Conservation (phyloP, 805 yeast genomes). For the Metschnikowia rubicola region DNA sequence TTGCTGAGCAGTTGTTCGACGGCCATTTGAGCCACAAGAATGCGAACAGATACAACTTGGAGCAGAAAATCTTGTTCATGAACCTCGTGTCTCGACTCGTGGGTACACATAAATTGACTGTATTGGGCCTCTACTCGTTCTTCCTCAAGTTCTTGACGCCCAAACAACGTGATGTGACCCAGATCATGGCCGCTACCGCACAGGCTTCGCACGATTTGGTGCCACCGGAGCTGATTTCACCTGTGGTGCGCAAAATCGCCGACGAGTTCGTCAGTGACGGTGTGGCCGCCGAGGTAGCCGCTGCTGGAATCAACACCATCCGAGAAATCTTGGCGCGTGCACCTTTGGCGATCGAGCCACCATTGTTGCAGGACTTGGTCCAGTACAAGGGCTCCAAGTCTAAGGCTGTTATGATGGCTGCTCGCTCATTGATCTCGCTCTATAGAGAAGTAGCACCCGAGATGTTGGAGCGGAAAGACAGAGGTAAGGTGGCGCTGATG, state of each 20-base stretch:
- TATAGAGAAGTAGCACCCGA: constrained; percentile 97
- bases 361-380: constrained; percentile 81
- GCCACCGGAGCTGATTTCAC: constrained; percentile 86
- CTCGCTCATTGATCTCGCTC: constrained; percentile 77
- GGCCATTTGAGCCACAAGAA: constrained; percentile 69
- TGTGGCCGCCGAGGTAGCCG: constrained; percentile 96
- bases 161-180: constrained; percentile 90
- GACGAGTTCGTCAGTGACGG: constrained; percentile 98
- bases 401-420: constrained; percentile 92
- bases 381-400: constrained; percentile 92
- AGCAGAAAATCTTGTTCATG: constrained; percentile 85
- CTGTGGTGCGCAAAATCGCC: constrained; percentile 86
- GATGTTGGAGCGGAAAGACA: constrained; percentile 82
- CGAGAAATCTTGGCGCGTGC: constrained; percentile 91
- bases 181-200: constrained; percentile 94
- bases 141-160: constrained; percentile 90
- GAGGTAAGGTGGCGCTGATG: constrained; percentile 91
- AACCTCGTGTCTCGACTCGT: constrained; percentile 83
- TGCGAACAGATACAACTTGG: constrained; percentile 70
- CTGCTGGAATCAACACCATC: constrained; percentile 95
- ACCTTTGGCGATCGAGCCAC: constrained; percentile 88
- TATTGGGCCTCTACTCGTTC: constrained; percentile 84
- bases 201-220: constrained; percentile 96
- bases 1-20: constrained; percentile 80
- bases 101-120: constrained; percentile 91